Conservation (phyloP, 2,329 filamentous ascomycete species). For the Samsoniella hepiali region DNA sequence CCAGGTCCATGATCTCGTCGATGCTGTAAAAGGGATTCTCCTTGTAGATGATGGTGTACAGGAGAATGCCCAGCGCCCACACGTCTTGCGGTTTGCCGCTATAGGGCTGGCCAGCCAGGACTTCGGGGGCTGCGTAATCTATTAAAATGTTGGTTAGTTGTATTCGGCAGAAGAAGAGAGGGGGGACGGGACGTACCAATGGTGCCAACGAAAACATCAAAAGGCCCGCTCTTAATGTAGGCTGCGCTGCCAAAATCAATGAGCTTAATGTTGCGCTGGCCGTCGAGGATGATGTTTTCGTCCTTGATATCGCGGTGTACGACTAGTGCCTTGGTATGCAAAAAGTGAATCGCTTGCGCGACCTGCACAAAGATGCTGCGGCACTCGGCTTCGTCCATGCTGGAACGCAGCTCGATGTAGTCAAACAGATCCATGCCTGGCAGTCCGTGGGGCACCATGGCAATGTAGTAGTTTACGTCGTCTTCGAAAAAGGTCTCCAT, state of each 20-base stretch:
- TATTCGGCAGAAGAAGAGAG: not conserved
- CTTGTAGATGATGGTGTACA: constrained; percentile 99
- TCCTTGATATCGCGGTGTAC: constrained; percentile 99
- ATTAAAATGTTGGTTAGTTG: not conserved
- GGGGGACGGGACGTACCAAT: constrained; percentile 66
- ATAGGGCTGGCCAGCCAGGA: constrained; percentile 87
- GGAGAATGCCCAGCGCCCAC: constrained; percentile 92
- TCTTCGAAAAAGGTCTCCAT: constrained; percentile 76
- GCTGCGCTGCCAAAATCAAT: constrained; percentile 98
- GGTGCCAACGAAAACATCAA: constrained; percentile 97
- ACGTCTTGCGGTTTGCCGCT: constrained; percentile 96
- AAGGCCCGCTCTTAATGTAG: constrained; percentile 97
- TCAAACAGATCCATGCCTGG: constrained; percentile 99
- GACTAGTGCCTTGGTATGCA: constrained; percentile 85
- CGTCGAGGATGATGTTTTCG: constrained; percentile 94
- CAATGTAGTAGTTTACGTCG: constrained; percentile 94
- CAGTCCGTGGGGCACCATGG: constrained; percentile 92
- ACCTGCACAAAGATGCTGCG: constrained; percentile 95
- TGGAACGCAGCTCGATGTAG: constrained; percentile 93
- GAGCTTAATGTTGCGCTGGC: constrained; percentile 91
- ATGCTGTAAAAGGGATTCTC: constrained; percentile 99
- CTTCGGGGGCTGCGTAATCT: constrained; percentile 99
- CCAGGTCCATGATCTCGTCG: constrained; percentile 98
- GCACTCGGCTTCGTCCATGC: constrained; percentile 94
- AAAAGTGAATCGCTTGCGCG: constrained; percentile 80